Evolutionary conservation across 1,284 basidiomycete species (phyloP).

Genomic region (Ganoderma resinaceum): DNA sequence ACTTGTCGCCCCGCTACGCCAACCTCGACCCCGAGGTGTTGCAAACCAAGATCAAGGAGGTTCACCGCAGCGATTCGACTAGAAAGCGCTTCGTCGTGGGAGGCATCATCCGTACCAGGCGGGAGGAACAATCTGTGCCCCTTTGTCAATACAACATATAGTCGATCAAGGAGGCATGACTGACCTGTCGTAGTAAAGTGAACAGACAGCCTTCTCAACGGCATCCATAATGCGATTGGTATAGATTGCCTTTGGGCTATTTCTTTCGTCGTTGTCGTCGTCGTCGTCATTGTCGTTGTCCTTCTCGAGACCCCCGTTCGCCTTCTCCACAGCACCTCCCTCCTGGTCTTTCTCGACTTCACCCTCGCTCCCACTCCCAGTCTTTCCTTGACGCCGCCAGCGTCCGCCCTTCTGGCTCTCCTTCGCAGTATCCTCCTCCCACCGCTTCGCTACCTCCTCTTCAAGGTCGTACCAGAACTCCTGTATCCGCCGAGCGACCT

Average conservation of each 20-base stretch:
- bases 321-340: conserved; percentile 36
- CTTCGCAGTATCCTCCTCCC: conserved; percentile 30
- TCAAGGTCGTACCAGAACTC: conserved; percentile 74
- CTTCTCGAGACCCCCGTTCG: conserved; percentile 42
- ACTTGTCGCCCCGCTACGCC: conserved; percentile 63
- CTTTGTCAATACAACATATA: neutral
- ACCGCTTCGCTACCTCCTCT: conserved; percentile 51
- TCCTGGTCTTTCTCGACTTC: conserved; percentile 34
- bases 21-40: conserved; percentile 85
- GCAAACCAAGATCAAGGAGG: conserved; percentile 84
- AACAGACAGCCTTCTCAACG: conserved; percentile 75
- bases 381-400: conserved; percentile 32
- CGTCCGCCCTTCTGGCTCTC: conserved; percentile 27
- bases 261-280: conserved; percentile 37
- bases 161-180: conserved; percentile 10
- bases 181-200: conserved; percentile 64
- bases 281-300: conserved; percentile 27
- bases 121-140: conserved; percentile 64
- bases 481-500: conserved; percentile 69
- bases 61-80: conserved; percentile 91
- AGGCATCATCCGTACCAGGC: conserved; percentile 76
- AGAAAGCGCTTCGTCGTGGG: conserved; percentile 88
- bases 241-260: conserved; percentile 46
- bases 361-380: conserved; percentile 31
- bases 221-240: conserved; percentile 68